Base-by-base conservation (phyloP, 2,329 filamentous ascomycete species). In the Aspergillus bombycis region DNA sequence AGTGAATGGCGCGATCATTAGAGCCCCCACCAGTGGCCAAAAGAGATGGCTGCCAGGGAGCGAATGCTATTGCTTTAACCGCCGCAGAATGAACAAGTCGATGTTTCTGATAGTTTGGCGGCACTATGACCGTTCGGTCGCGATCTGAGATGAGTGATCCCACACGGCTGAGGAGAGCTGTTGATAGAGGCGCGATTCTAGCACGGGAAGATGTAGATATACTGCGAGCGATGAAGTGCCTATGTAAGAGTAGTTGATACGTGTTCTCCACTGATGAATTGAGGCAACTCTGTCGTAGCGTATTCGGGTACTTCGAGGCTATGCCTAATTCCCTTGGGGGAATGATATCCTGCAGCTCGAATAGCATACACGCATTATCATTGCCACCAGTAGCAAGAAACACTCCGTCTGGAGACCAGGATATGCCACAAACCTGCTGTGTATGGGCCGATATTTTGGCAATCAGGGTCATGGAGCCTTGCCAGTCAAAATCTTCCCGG, bases 31-130 rank as follows among this genome's bases (percentile, higher is more conserved):
- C 93, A 1, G 94, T 96, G 16, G 95, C 95, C 45, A 99, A 79
- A 5, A 99, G 84, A 4, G 90, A 91, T 28, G 91, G 87, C 62
- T 94, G 91, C 94, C 94, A 99, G 0, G 95, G 94, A 67, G 94
- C 96, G 78, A 98, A 98, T 2, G 95, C 93, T 70, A 98, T 95
- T 36, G 95, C 95, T 78, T 99, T 99, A 68, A 98, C 91, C 2
- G 95, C 95, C 0, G 94, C 94, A 30, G 88, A 88, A 75, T 99
- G 93, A 12, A 83, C 77, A 86, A 93, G 95, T 36, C 85, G 85
- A 75, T 96, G 88, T 70, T 86, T 89, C 71, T 91, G 88, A 34
- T 83, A 80, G 8, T 87, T 87, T 7, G 79, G 72, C 2, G 80
- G 80, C 30, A 92, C 77, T 28, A 82, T 79, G 21, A 84, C 80